Evolutionary conservation across 768 basidiomycete genomes (phyloP), one percentile per base, ranked within the genome.

Genomic region (Dioszegia hungarica): DNA sequence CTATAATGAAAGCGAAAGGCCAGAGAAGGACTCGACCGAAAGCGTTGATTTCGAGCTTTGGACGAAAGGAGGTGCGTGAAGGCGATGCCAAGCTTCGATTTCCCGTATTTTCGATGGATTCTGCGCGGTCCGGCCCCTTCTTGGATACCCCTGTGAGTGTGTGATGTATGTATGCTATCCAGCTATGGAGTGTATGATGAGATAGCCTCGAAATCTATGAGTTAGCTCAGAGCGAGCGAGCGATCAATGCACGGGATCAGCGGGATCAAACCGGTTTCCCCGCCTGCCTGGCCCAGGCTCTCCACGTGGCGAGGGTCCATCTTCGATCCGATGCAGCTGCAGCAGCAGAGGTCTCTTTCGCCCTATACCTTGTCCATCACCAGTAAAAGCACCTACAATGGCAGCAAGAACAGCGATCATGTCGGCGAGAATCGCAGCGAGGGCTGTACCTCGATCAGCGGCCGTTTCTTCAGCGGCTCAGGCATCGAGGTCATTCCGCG

Each of bases 391-490:
- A 48, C n/a, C 4, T 29, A 54, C 41, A 4, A 54, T 50, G 49
- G 31, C 49, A 14, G 28, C 52, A n/a, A 41, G 52, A 44, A 19
- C 52, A 54, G 52, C 40, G 19, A 54, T 54, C 52, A 44, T 37
- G 28, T 31, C 52, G 5, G 40, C 33, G 10, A 41, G 52, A 20
- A 38, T 54, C 17, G 52, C 40, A 20, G 52, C 52, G 12, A 54
- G 52, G 20, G 20, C 52, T 37, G 28, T 46, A 5, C 45, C 25
- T 3, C 8, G 29, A 31, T 3, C 11, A 2, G 29, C 29, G 22
- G 25, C 49, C 5, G 24, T 37, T 12, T 51, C 49, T 19, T 37
- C 49, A 15, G 28, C 34, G 27, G 22, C 49, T 8, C 12, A 20
- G 17, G 49, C 31, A 17, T 22, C 49, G 14, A 33, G 49, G 49